phyloP scores from a whole-genome alignment of 257 asterid genomes.

The Solanum virginianum region DNA sequence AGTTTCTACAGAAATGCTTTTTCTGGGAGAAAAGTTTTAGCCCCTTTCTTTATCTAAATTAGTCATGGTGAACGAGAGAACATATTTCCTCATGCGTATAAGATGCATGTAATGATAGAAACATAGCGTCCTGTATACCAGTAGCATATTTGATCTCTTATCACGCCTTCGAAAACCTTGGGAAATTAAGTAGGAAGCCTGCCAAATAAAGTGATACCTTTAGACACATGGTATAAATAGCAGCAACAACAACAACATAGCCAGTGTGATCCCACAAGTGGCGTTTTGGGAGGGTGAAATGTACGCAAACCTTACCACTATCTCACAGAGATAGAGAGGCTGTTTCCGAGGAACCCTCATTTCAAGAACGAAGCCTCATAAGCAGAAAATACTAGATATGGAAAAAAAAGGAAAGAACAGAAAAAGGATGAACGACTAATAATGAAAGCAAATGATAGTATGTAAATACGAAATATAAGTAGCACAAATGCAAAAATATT shows the following conservation, averaged over 20 bases:
- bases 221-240: neutral
- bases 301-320: too few relatives aligned
- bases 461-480: too few relatives aligned
- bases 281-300: too few relatives aligned
- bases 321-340: too few relatives aligned
- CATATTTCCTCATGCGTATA: neutral
- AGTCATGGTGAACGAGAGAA: neutral
- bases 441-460: too few relatives aligned
- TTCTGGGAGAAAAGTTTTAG: neutral
- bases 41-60: neutral
- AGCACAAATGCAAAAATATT: neutral
- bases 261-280: too few relatives aligned
- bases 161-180: slow-evolving; percentile 22
- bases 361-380: too few relatives aligned
- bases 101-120: neutral
- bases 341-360: too few relatives aligned
- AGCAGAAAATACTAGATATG: too few relatives aligned
- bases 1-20: neutral
- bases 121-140: slow-evolving; percentile 1
- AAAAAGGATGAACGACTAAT: too few relatives aligned
- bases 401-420: too few relatives aligned
- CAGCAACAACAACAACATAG: too few relatives aligned
- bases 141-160: slow-evolving; percentile 22
- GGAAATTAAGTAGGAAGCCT: slow-evolving; percentile 21
- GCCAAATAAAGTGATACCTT: neutral